Evolutionary conservation across 768 basidiomycete genomes (phyloP).

Genomic region (Tricholoma flavovirens): DNA sequence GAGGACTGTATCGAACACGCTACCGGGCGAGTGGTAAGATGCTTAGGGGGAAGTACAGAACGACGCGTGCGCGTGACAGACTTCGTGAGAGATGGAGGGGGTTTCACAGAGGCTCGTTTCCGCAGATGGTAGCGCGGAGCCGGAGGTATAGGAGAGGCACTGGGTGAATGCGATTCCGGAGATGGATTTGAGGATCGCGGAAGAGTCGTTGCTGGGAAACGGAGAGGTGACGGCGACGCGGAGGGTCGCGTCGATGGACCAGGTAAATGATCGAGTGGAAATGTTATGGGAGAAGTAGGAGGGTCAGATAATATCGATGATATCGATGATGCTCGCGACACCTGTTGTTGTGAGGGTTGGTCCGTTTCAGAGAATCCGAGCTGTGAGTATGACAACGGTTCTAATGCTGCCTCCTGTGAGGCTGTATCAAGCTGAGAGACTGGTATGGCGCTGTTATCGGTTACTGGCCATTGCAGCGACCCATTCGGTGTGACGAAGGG

Average conservation of each 20-base stretch:
- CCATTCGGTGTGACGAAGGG: conserved; percentile 52
- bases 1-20: conserved; percentile 17
- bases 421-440: conserved; percentile 32
- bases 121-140: conserved; percentile 29
- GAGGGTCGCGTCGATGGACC: neutral
- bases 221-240: conserved; percentile 2
- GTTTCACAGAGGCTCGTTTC: conserved; percentile 22
- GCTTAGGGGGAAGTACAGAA: conserved; percentile 4
- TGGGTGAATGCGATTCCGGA: conserved; percentile 6
- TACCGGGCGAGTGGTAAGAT: conserved; percentile 5
- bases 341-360: neutral
- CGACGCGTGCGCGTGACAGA: conserved; percentile 12
- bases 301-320: conserved; percentile 14
- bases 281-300: conserved; percentile 1
- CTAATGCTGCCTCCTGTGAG: conserved; percentile 22
- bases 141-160: conserved; percentile 9
- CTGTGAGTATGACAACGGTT: conserved; percentile 32
- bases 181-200: conserved; percentile 13
- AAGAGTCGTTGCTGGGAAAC: neutral
- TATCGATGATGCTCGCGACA: conserved; percentile 12
- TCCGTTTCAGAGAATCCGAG: conserved; percentile 25
- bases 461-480: conserved; percentile 38
- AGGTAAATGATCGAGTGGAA: conserved; percentile 6
- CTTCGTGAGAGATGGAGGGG: conserved; percentile 17
- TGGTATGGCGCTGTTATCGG: conserved; percentile 27